These are phyloP conservation scores for Daldinia childiae DNA, from an alignment of 495 filamentous ascomycete species.

Conservation along the genomic window DNA sequence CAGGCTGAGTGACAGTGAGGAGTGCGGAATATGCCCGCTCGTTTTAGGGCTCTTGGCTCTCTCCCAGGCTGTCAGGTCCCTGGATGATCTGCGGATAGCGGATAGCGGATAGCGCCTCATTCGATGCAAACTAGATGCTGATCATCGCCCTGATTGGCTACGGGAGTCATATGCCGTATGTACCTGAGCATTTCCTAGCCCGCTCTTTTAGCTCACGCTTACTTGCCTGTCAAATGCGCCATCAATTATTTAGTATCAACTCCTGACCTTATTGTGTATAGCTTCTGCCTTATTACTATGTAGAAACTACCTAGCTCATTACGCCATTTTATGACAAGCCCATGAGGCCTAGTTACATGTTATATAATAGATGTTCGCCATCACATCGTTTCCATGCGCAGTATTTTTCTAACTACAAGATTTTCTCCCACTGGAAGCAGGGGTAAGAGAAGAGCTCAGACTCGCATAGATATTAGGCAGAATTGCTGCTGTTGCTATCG, in stretches of 20 bases:
- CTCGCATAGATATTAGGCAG: constrained; percentile 6
- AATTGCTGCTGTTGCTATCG: neutral
- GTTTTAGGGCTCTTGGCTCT: constrained; percentile 2
- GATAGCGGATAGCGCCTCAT: constrained; percentile 5
- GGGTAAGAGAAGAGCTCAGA: neutral
- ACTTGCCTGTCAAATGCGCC: neutral
- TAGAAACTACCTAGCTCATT: neutral
- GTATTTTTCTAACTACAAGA: neutral
- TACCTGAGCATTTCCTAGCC: neutral
- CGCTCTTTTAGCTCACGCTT: neutral
- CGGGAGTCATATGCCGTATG: neutral
- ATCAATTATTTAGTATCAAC: neutral
- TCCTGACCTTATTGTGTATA: too few relatives aligned
- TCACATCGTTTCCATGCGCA: too few relatives aligned
- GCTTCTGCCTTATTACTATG: too few relatives aligned
- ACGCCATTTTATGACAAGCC: neutral
- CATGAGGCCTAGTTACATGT: too few relatives aligned
- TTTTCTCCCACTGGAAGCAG: neutral
- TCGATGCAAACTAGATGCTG: neutral
- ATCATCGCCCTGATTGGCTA: constrained; percentile 4
- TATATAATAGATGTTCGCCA: too few relatives aligned
- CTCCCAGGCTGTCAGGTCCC: constrained; percentile 16
- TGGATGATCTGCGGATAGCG: constrained; percentile 19
- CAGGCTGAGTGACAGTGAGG: too few relatives aligned
- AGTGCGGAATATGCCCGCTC: neutral